phyloP scores from a whole-genome alignment of 768 basidiomycete species.

The Coprinopsis cinerea region DNA sequence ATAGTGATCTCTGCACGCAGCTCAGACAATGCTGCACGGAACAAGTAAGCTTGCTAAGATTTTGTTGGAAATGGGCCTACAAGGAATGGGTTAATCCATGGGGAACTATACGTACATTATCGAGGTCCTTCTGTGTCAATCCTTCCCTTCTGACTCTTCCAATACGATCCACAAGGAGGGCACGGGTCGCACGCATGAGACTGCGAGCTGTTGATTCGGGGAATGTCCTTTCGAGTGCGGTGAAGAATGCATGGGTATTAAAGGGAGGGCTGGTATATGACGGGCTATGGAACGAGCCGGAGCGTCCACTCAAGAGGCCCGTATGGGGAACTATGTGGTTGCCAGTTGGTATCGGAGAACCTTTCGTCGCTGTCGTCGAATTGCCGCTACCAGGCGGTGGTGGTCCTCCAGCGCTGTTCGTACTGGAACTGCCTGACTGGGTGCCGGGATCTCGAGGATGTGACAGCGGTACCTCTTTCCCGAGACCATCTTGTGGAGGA shows the following conservation, averaged over 20 bases:
- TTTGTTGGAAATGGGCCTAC: background rate
- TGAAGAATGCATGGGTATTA: conserved; percentile 75
- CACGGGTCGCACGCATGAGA: conserved; percentile 81
- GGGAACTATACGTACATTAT: conserved; percentile 53
- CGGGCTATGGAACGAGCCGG: conserved; percentile 20
- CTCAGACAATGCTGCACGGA: conserved; percentile 89
- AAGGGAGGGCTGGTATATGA: conserved; percentile 69
- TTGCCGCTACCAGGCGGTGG: conserved; percentile 13
- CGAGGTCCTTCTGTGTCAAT: conserved; percentile 69
- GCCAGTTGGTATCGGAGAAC: conserved; percentile 2
- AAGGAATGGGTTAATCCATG: background rate
- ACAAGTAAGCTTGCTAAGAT: conserved; percentile 87
- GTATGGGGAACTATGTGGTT: background rate
- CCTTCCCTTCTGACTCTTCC: conserved; percentile 68
- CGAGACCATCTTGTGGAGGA: conserved; percentile 8
- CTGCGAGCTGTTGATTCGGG: conserved; percentile 67
- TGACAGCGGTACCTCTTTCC: conserved; percentile 14
- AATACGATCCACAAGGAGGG: conserved; percentile 70
- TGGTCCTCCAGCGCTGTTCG: too few relatives aligned
- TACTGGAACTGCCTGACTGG: too few relatives aligned
- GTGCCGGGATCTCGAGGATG: conserved; percentile 19
- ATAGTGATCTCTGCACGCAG: conserved; percentile 81
- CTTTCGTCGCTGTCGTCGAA: conserved; percentile 2
- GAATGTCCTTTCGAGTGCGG: conserved; percentile 66
- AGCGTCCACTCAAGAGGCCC: conserved; percentile 1